Base-by-base conservation (phyloP, 1,139 yeast species). In the Hyphopichia wangnamkhiaoensis region DNA sequence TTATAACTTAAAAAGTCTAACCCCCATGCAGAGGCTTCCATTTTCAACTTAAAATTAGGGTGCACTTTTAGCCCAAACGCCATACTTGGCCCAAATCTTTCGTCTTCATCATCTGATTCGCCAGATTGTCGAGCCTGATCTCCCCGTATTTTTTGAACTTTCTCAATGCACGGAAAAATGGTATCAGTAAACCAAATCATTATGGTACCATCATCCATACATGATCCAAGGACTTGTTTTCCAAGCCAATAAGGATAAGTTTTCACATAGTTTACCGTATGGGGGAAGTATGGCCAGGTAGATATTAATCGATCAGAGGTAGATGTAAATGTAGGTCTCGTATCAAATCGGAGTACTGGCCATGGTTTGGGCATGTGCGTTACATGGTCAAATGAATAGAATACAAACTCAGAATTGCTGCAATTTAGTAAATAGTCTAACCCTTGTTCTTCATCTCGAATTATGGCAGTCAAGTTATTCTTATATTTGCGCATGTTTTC, bases 21-120 rank as follows among this genome's bases (percentile, higher is more conserved):
- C 0, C 90, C 90, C 93, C 93, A 84, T 0, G 75, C 78, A 0
- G 88, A 80, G 1, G 76, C 58, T 24, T 63, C 63, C 40, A 72
- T 47, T 25, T 64, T 63, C 5, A 81, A 38, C 16, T 58, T 59
- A 34, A 64, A 61, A 37, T 63, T 69, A 0, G 82, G 73, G 12
- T 34, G 47, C 1, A 61, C 44, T 27, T 50, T 52, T n/a, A 57
- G 33, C 1, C 56, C 54, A 37, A 35, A 46, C 33, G 51, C 49
- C 12, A 49, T 38, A 20, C 38, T 45, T 27, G 30, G 38, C 28
- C n/a, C 34, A 31, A 37, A 10, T 16, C 20, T 6, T 13, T 24
- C 13, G 33, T 25, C 15, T 27, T 34, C 39, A 31, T 36, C 37
- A n/a, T 37, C 31, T 4, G 24, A 33, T 3, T 16, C 37, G 20